phyloP scores from a whole-genome alignment of 768 basidiomycete genomes.

The Tricholoma furcatifolium region DNA sequence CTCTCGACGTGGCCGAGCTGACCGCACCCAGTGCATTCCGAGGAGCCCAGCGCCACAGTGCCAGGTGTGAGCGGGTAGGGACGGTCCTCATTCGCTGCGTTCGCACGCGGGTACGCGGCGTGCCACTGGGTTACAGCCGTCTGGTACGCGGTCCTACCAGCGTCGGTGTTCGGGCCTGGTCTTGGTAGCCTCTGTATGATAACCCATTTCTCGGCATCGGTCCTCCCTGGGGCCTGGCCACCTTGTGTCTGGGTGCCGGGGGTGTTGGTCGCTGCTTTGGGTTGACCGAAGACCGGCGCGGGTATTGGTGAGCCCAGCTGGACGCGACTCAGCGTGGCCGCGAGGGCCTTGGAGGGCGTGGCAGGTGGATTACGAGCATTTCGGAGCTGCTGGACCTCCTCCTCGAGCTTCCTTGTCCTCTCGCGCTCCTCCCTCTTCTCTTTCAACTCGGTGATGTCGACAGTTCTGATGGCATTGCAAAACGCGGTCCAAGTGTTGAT shows the following conservation, averaged over 20 bases:
- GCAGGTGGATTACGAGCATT: slow-evolving; percentile 6
- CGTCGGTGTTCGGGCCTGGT: not conserved
- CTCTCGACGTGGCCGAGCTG: slow-evolving; percentile 16
- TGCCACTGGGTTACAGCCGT: not conserved
- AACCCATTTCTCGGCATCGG: not conserved
- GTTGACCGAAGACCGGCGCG: not conserved
- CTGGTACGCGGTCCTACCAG: not conserved
- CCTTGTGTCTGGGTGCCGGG: not conserved
- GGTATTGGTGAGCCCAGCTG: not conserved
- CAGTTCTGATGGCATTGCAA: not conserved
- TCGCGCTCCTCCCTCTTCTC: slow-evolving; percentile 6
- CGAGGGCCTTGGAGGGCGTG: not conserved
- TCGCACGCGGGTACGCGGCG: not conserved
- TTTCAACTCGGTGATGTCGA: slow-evolving; percentile 5
- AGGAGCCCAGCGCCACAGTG: slow-evolving; percentile 11
- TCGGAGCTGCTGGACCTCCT: not conserved
- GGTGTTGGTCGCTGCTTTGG: not conserved
- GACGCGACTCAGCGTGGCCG: not conserved
- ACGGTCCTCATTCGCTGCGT: not conserved
- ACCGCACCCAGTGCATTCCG: slow-evolving; percentile 10
- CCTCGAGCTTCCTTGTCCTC: not conserved
- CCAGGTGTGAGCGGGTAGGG: slow-evolving; percentile 24
- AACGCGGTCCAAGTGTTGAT: slow-evolving; percentile 7
- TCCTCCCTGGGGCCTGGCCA: not conserved
- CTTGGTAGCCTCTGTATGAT: not conserved